Evolutionary conservation across 2,329 filamentous ascomycete species (phyloP).

Genomic region (Penicillium sp.): DNA sequence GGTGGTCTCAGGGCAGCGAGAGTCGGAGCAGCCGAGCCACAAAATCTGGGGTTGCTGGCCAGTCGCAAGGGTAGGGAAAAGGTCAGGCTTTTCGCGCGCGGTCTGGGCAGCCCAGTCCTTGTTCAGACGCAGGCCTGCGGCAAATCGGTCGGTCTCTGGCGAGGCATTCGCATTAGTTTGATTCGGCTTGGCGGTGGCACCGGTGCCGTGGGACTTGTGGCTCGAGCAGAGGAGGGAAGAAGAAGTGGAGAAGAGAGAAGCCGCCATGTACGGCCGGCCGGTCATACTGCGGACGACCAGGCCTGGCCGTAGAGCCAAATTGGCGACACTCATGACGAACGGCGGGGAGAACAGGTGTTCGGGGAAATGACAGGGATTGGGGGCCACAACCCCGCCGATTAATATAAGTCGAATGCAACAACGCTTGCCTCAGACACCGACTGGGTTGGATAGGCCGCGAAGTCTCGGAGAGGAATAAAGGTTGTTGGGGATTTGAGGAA

Average conservation of each 20-base stretch:
- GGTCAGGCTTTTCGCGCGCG: conserved; percentile 59
- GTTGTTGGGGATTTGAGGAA: conserved; percentile 16
- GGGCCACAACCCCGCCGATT: background rate
- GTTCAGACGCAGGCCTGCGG: conserved; percentile 62
- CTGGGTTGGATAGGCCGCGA: conserved; percentile 2
- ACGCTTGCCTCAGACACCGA: background rate
- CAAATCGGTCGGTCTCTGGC: conserved; percentile 48
- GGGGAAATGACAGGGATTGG: conserved; percentile 8
- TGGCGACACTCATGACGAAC: conserved; percentile 21
- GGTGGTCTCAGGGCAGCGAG: conserved; percentile 75
- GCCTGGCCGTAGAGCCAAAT: conserved; percentile 18
- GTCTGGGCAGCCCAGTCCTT: conserved; percentile 64
- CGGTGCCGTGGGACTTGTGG: conserved; percentile 7
- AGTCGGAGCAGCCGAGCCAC: conserved; percentile 85
- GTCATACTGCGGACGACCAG: conserved; percentile 12
- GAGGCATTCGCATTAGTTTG: conserved; percentile 4
- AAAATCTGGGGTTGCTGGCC: conserved; percentile 61
- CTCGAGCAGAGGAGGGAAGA: conserved; percentile 14
- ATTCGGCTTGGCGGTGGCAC: no score
- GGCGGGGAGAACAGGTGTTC: conserved; percentile 9
- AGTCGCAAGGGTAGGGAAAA: conserved; percentile 62
- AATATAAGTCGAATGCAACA: background rate
- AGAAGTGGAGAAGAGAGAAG: conserved; percentile 19
- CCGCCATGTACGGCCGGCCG: background rate
- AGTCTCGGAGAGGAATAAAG: conserved; percentile 3